Conservation (phyloP, 768 basidiomycete genomes). For the Suillus fuscotomentosus region DNA sequence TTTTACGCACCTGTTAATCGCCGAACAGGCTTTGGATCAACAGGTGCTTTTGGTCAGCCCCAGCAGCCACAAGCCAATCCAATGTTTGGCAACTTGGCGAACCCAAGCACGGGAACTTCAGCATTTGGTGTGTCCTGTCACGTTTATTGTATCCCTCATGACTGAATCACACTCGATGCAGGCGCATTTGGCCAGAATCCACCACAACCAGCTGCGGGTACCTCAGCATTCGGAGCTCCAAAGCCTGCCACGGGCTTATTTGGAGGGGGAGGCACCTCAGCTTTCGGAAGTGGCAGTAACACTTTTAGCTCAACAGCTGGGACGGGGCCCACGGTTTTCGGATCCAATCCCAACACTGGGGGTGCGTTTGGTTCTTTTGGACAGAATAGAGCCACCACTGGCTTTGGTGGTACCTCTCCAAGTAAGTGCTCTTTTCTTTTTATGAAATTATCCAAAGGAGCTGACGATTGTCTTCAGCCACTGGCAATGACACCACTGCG, state of each 20-base stretch:
- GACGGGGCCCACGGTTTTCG: slow-evolving; percentile 35
- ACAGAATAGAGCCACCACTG: slow-evolving; percentile 43
- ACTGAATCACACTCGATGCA: slow-evolving; percentile 12
- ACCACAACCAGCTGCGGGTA: slow-evolving; percentile 33
- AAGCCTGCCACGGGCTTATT: slow-evolving; percentile 79
- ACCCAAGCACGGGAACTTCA: slow-evolving; percentile 32
- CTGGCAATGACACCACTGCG: slow-evolving; percentile 25
- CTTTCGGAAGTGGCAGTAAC: slow-evolving; percentile 45
- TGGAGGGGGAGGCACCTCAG: slow-evolving; percentile 48
- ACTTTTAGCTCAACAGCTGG: slow-evolving; percentile 40
- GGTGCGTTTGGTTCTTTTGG: slow-evolving; percentile 60
- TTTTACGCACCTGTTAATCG: slow-evolving; percentile 22
- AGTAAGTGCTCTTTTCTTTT: slow-evolving; percentile 20
- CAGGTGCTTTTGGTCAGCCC: slow-evolving; percentile 57
- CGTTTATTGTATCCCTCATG: slow-evolving; percentile 7
- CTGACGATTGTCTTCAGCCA: slow-evolving; percentile 26
- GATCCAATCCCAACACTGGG: slow-evolving; percentile 28
- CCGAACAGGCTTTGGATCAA: slow-evolving; percentile 51
- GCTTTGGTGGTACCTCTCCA: slow-evolving; percentile 41
- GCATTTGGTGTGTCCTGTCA: slow-evolving; percentile 33
- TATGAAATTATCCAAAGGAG: slow-evolving; percentile 1
- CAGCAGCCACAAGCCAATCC: slow-evolving; percentile 71
- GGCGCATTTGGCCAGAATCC: slow-evolving; percentile 43
- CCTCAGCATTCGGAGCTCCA: slow-evolving; percentile 57
- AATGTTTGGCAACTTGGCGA: slow-evolving; percentile 71